Base-by-base conservation (phyloP, 305 asterid genomes). In the Rubia occidens region DNA sequence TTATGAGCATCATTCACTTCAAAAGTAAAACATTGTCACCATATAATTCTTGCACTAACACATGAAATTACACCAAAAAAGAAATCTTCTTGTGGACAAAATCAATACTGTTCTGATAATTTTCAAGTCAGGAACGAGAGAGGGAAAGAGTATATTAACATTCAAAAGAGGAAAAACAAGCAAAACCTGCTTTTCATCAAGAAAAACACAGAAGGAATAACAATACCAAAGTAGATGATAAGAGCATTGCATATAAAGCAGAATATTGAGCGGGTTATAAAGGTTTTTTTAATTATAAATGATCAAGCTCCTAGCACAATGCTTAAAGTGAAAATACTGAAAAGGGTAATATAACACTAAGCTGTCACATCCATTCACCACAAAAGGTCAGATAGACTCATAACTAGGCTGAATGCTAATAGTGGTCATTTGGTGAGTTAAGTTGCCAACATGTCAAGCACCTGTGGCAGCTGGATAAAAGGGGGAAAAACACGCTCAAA, bases 291-390 rank as follows among this genome's bases (percentile, higher is more conserved):
- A 51, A 53, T 37, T 24, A 7, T 5, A 24, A 20, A 72, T 18
- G 24, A 20, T 26, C 53, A 72, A 43, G 29, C n/a, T 14, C 40
- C 35, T 11, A 55, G 11, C 1, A 26, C 6, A 53, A 55, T 7
- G 70, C 56, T 17, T 6, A 15, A 72, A 13, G 14, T n/a, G 21
- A 37, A 6, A 20, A 39, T 14, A 21, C 26, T 21, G 5, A 42
- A 56, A 18, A 65, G 35, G 40, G 59, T 26, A 21, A 18, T 40
- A 14, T 5, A 54, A n/a, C 64, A 17, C 51, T 9, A 71, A 64
- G 62, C 24, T 71, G 18, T 32, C 40, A 43, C 13, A 62, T 61
- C 63, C 53, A 13, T 71, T 61, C 37, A 47, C 69, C 47, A 3
- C 15, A 32, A 11, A 47, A 18, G 15, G 39, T 47, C 49, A 45